These are phyloP conservation scores for Globisporangium nodosum DNA, from an alignment of 352 stramenopile species.

Conservation along the genomic window DNA sequence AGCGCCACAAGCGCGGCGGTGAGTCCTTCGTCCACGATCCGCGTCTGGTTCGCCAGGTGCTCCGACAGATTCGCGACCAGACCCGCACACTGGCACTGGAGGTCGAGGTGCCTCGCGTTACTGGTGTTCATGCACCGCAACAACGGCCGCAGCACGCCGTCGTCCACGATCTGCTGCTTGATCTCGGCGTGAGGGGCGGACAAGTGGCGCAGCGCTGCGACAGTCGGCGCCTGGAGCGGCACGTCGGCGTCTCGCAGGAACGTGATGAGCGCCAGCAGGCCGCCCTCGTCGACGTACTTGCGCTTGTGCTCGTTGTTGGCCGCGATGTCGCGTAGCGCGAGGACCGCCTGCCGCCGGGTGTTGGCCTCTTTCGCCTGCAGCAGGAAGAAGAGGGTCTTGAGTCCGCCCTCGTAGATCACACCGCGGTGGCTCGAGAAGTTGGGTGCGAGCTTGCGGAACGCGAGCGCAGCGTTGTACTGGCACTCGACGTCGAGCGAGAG, in stretches of 20 bases:
- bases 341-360: slow-evolving; percentile 86
- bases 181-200: slow-evolving; percentile 72
- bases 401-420: slow-evolving; percentile 82
- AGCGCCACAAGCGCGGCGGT: slow-evolving; percentile 82
- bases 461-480: slow-evolving; percentile 93
- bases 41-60: slow-evolving; percentile 84
- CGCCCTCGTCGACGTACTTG: slow-evolving; percentile 86
- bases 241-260: slow-evolving; percentile 87
- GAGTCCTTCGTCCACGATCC: slow-evolving; percentile 90
- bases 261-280: slow-evolving; percentile 79
- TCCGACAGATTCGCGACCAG: slow-evolving; percentile 93
- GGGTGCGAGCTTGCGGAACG: slow-evolving; percentile 91
- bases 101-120: slow-evolving; percentile 80
- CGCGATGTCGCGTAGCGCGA: slow-evolving; percentile 87
- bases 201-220: slow-evolving; percentile 90
- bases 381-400: slow-evolving; percentile 91
- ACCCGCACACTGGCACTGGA: slow-evolving; percentile 91
- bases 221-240: slow-evolving; percentile 83
- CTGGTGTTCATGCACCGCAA: slow-evolving; percentile 82
- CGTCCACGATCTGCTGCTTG: slow-evolving; percentile 83
- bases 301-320: slow-evolving; percentile 87
- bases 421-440: slow-evolving; percentile 88
- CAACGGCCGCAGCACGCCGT: slow-evolving; percentile 75
- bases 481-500: slow-evolving; percentile 89
- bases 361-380: slow-evolving; percentile 89